These are phyloP conservation scores for Ustilago crameri DNA, from an alignment of 1,284 basidiomycete species.

Conservation along the genomic window DNA sequence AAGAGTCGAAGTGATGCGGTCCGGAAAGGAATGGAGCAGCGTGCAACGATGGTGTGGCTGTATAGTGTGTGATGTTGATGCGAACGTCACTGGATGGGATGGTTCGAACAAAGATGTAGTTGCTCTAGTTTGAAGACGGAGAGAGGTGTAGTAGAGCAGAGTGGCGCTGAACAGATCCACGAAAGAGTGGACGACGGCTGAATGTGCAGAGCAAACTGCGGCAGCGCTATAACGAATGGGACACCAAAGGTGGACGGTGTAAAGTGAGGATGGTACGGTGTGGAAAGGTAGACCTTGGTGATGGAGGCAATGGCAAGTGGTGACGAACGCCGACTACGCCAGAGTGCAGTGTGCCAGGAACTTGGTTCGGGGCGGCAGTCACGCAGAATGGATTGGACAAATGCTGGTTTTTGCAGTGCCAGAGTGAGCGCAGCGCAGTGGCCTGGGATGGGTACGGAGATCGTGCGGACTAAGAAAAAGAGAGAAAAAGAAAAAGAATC, in stretches of 20 bases:
- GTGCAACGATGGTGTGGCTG: neutral
- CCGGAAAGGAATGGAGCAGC: neutral
- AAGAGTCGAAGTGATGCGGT: no score
- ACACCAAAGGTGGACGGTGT: neutral
- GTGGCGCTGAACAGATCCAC: slow-evolving; percentile 1
- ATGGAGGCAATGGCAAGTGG: neutral
- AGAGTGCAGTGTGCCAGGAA: no score
- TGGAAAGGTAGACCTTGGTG: neutral
- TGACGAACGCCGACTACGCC: no score
- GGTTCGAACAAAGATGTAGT: no score
- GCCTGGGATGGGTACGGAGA: slow-evolving; percentile 11
- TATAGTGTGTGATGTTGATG: neutral
- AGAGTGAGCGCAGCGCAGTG: neutral
- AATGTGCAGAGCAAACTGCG: slow-evolving; percentile 22
- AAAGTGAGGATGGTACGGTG: neutral
- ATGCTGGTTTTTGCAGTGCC: neutral
- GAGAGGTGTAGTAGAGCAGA: neutral
- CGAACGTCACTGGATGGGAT: no score
- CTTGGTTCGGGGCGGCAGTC: no score
- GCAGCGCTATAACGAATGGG: neutral
- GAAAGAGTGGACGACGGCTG: slow-evolving; percentile 11
- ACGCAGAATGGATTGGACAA: no score
- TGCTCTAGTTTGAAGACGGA: no score
- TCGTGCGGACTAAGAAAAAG: slow-evolving; percentile 1
- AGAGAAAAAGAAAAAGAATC: slow-evolving; percentile 1